These are phyloP conservation scores for Aspergillus amoenus DNA, from an alignment of 2,329 filamentous ascomycete species.

Conservation along the genomic window DNA sequence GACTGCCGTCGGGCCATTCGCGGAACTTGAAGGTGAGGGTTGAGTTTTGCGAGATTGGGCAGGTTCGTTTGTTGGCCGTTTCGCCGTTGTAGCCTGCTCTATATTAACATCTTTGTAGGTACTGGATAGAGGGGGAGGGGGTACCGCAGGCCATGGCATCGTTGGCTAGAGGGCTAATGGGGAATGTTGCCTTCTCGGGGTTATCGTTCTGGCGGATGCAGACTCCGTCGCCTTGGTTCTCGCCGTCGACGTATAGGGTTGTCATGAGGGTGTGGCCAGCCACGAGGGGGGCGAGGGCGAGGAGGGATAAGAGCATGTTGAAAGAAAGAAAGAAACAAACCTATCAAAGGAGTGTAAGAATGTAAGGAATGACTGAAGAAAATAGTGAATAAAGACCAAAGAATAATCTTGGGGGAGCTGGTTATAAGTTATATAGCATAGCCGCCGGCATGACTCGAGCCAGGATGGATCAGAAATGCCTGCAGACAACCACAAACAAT, in stretches of 20 bases:
- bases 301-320: conserved; percentile 7
- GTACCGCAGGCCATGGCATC: conserved; percentile 70
- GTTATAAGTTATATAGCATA: too few species aligned
- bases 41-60: conserved; percentile 49
- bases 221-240: conserved; percentile 67
- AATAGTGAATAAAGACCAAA: too few species aligned
- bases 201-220: conserved; percentile 67
- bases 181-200: conserved; percentile 53
- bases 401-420: neutral
- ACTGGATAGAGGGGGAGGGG: conserved; percentile 20
- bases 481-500: too few species aligned
- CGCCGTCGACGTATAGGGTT: conserved; percentile 61
- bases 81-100: conserved; percentile 50
- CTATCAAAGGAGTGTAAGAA: conserved; percentile 11
- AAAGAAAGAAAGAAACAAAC: neutral
- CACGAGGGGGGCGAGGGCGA: conserved; percentile 8
- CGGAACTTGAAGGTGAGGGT: conserved; percentile 68
- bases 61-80: conserved; percentile 50
- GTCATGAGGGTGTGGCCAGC: conserved; percentile 61
- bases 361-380: neutral
- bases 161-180: conserved; percentile 58
- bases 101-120: too few species aligned
- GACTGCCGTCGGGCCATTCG: conserved; percentile 55
- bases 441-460: too few species aligned
- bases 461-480: too few species aligned